Evolutionary conservation across 768 basidiomycete species (phyloP).

Genomic region (Pisolithus marmoratus): DNA sequence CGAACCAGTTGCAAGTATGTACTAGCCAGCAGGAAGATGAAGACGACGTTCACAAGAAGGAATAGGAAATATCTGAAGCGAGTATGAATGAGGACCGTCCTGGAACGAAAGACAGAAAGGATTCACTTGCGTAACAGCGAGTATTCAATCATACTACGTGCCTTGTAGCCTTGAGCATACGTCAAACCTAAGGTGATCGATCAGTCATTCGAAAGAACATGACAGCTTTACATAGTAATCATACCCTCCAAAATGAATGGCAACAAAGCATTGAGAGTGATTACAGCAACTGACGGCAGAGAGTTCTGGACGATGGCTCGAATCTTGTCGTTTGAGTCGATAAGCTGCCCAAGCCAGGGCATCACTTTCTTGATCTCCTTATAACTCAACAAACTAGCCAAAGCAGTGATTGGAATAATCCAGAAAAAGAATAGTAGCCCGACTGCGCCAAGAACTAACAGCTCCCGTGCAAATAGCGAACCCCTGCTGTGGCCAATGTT

Average conservation of each 20-base stretch:
- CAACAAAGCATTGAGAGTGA: conserved; percentile 79
- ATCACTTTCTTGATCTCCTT: conserved; percentile 85
- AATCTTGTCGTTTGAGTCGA: conserved; percentile 75
- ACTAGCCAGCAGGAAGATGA: conserved; percentile 88
- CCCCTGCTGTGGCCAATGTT: conserved; percentile 69
- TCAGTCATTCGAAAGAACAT: conserved; percentile 19
- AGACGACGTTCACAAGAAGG: conserved; percentile 86
- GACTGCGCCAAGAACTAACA: conserved; percentile 67
- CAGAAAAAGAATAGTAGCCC: conserved; percentile 80
- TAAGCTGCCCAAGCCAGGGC: conserved; percentile 83
- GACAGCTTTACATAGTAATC: conserved; percentile 2
- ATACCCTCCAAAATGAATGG: conserved; percentile 87
- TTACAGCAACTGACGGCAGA: conserved; percentile 85
- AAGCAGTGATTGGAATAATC: conserved; percentile 83
- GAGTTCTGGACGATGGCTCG: conserved; percentile 93
- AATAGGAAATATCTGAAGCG: conserved; percentile 82
- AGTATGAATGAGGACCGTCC: conserved; percentile 6
- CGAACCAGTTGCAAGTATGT: conserved; percentile 89
- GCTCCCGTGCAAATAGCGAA: conserved; percentile 57
- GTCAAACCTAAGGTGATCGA: conserved; percentile 52
- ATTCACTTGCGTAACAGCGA: conserved; percentile 86
- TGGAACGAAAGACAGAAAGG: background rate
- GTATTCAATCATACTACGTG: conserved; percentile 91
- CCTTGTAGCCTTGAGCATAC: conserved; percentile 85
- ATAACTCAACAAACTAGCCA: conserved; percentile 87